These are phyloP conservation scores for Ajuga reptans DNA, from an alignment of 305 asterid species.

Conservation along the genomic window DNA sequence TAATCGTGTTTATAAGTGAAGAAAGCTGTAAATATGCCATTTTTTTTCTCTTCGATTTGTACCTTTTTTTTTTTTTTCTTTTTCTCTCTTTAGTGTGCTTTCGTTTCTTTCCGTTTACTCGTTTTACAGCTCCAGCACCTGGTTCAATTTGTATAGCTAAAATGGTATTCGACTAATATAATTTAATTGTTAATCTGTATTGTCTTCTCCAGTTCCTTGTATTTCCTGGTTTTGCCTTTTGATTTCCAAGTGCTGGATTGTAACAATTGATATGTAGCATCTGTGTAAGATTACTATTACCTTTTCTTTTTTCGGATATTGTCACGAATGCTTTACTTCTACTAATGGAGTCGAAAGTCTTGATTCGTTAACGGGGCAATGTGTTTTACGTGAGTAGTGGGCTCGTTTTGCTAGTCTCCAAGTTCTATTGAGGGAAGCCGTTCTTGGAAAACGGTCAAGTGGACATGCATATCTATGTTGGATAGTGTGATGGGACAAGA, in stretches of 20 bases:
- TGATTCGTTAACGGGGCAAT: too few species aligned
- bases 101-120: constrained; percentile 9
- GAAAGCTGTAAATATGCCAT: constrained; percentile 68
- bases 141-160: constrained; percentile 62
- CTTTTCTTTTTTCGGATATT: too few species aligned
- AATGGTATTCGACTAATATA: constrained; percentile 33
- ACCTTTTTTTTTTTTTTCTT: constrained; percentile 22
- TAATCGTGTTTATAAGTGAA: constrained; percentile 68
- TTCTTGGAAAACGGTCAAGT: too few species aligned
- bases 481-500: too few species aligned
- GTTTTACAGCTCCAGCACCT: constrained; percentile 13
- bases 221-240: not conserved
- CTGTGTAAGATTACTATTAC: too few species aligned
- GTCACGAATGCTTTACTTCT: too few species aligned
- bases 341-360: too few species aligned
- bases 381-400: too few species aligned
- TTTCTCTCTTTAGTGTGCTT: not conserved
- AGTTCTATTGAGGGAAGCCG: too few species aligned
- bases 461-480: too few species aligned
- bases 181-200: constrained; percentile 25
- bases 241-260: not conserved
- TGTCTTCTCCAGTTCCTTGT: not conserved
- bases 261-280: too few species aligned
- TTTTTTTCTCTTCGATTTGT: constrained; percentile 10
- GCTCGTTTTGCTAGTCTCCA: too few species aligned